Conservation (phyloP, 441 rosid species). For the Omphalea diandra region DNA sequence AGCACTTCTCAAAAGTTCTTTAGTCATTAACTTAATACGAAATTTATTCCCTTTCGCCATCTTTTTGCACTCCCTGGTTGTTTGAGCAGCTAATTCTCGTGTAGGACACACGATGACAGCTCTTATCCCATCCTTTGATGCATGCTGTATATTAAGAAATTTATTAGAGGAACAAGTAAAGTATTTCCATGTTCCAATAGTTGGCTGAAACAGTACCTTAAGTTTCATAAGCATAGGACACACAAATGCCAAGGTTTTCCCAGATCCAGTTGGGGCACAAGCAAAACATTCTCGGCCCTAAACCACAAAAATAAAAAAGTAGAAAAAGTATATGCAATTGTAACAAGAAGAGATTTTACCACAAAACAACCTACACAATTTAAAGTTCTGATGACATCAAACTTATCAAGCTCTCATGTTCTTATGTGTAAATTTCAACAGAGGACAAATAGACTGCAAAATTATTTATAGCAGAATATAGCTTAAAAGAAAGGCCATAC, state of each 20-base stretch:
- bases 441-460: neutral
- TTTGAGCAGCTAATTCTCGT: slow-evolving; percentile 84
- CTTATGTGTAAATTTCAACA: neutral
- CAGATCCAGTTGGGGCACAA: slow-evolving; percentile 97
- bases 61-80: slow-evolving; percentile 80
- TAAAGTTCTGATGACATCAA: neutral
- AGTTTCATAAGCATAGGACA: slow-evolving; percentile 92
- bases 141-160: slow-evolving; percentile 34
- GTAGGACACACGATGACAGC: slow-evolving; percentile 82
- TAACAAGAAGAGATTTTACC: neutral
- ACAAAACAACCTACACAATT: neutral
- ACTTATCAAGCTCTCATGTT: neutral
- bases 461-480: slow-evolving; percentile 4
- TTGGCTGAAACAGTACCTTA: slow-evolving; percentile 49
- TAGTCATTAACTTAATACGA: slow-evolving; percentile 68
- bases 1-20: slow-evolving; percentile 55
- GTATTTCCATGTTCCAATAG: slow-evolving; percentile 11
- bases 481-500: slow-evolving; percentile 47
- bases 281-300: slow-evolving; percentile 95
- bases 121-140: slow-evolving; percentile 69
- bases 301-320: neutral
- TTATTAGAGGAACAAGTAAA: slow-evolving; percentile 24
- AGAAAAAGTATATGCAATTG: slow-evolving; percentile 1
- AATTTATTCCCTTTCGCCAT: slow-evolving; percentile 79
- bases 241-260: slow-evolving; percentile 86